Conservation (phyloP, 1,284 basidiomycete genomes). For the Malassezia nana region DNA sequence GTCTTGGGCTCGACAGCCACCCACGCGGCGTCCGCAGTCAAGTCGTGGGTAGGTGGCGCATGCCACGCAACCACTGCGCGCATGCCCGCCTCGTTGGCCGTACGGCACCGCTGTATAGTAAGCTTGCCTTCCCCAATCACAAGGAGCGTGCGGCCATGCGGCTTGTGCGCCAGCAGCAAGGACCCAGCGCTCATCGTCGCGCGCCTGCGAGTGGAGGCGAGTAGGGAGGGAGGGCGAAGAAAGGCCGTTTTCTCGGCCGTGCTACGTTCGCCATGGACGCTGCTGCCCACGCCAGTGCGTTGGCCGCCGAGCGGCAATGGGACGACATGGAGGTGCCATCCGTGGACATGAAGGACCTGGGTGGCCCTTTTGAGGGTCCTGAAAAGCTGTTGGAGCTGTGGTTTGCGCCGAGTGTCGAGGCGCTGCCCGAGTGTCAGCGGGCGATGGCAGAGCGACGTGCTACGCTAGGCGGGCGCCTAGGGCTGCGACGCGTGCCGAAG, state of each 20-base stretch:
- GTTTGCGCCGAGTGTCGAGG: constrained; percentile 61
- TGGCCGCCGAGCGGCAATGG: constrained; percentile 14
- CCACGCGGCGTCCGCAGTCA: background rate
- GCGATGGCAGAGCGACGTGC: constrained; percentile 22
- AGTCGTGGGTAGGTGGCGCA: background rate
- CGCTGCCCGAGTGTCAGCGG: constrained; percentile 49
- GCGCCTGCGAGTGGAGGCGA: background rate
- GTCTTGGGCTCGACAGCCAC: background rate
- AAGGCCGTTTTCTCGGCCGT: background rate
- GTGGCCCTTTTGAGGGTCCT: constrained; percentile 53
- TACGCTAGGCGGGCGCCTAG: constrained; percentile 47
- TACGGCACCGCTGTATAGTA: background rate
- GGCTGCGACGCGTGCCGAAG: constrained; percentile 67
- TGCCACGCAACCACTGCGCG: constrained; percentile 5
- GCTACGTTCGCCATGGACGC: constrained; percentile 2
- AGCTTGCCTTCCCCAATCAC: constrained; percentile 12
- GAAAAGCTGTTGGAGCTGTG: constrained; percentile 97
- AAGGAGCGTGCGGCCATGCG: constrained; percentile 2
- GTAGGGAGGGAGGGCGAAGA: background rate
- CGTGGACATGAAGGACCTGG: constrained; percentile 14
- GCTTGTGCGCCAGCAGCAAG: constrained; percentile 16
- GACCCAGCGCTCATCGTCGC: background rate
- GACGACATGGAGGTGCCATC: constrained; percentile 10
- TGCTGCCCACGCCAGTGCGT: constrained; percentile 6
- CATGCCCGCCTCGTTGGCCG: constrained; percentile 7